Evolutionary conservation across 768 basidiomycete genomes (phyloP), one percentile per base, ranked within the genome.

Genomic region (Boletus sp.): DNA sequence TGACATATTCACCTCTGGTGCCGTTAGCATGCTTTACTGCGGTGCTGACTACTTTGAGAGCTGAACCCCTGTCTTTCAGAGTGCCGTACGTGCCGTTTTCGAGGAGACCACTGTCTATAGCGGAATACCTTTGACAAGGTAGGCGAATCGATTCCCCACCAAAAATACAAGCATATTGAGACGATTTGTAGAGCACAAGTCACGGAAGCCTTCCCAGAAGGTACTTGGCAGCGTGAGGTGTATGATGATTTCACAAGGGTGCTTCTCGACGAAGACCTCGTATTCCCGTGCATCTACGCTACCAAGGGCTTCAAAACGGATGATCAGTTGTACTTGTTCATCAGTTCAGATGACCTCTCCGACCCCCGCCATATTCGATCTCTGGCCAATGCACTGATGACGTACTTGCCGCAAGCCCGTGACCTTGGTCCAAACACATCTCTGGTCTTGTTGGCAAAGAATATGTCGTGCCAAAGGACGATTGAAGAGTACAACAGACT

Each of bases 231-330:
- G 36, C 57, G 52, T 28, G 52, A 55, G 4, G 57, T 52, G 5
- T 66, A 65, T 29, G 61, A 66, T 30, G 60, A 62, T 44, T 65
- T 54, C 41, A 65, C 52, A n/a, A 58, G 32, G 14, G 64, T 65
- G 24, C 58, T 66, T 18, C 60, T 65, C 32, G 64, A 65, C 28
- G 57, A 65, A 36, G 61, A 66, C 8, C 18, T 66, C 11, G 30
- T 66, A 15, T 66, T 65, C 44, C 61, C 64, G 9, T 65, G 64
- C 57, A 37, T 66, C 30, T 65, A 66, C 5, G 64, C 64, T 2
- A 57, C 64, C 32, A 65, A 66, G 42, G 64, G 64, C 7, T 66
- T 65, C 47, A 66, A 66, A 35, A 63, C 55, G 11, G 64, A 66
- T 8, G 57, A 62, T 9, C 61, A 65, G 36, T 33, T 59, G 11